phyloP scores from a whole-genome alignment of 768 basidiomycete genomes.

The Trametes cinnabarina region DNA sequence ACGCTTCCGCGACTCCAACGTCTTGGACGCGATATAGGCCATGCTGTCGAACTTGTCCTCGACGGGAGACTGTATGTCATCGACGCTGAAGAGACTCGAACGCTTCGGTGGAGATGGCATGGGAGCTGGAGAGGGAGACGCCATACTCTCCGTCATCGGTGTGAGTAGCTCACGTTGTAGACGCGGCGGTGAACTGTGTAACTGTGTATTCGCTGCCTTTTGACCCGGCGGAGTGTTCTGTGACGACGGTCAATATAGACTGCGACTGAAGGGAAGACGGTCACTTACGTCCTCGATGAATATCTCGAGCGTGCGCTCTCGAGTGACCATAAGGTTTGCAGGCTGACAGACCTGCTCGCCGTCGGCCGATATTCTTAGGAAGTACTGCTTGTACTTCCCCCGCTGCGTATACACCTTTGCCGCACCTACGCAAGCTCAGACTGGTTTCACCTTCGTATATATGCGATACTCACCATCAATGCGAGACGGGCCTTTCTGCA shows the following conservation, averaged over 20 bases:
- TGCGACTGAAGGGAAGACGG: background rate
- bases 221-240: constrained; percentile 7
- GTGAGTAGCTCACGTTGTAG: constrained; percentile 12
- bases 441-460: background rate
- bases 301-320: constrained; percentile 54
- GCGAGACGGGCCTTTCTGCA: constrained; percentile 61
- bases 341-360: constrained; percentile 50
- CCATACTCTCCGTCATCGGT: constrained; percentile 17
- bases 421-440: constrained; percentile 42
- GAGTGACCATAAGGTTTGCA: constrained; percentile 55
- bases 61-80: background rate
- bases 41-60: constrained; percentile 5
- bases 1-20: constrained; percentile 2
- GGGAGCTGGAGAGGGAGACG: constrained; percentile 13
- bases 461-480: constrained; percentile 56
- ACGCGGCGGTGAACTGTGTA: background rate
- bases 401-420: constrained; percentile 63
- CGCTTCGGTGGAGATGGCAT: constrained; percentile 4
- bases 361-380: constrained; percentile 59
- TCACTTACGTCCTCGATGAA: constrained; percentile 57
- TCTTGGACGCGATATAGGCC: background rate
- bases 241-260: background rate
- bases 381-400: constrained; percentile 66
- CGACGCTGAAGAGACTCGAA: constrained; percentile 8
- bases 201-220: background rate